Evolutionary conservation across 768 basidiomycete species (phyloP), one percentile per base, ranked within the genome.

Genomic region (Daedaleopsis nitida): DNA sequence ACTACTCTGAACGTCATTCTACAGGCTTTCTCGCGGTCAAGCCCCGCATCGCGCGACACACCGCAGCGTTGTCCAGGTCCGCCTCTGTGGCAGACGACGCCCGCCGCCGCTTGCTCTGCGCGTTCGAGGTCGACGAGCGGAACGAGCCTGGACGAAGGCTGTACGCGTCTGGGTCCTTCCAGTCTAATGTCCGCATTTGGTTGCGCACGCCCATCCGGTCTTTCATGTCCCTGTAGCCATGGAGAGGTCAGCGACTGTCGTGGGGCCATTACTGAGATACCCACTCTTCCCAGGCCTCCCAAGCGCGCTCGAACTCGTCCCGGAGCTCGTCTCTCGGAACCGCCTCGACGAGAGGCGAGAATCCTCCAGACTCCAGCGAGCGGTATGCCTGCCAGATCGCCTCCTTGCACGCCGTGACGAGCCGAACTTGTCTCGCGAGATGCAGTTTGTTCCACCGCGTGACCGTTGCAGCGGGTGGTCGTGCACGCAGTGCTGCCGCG

Each of bases 281-380:
- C 69, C 51, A 91, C 90, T 78, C 81, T 72, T 85, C 80, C 90
- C 90, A 92, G 52, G 85, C 84, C 10, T 72, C 72, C 88, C 89
- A 91, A 52, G 83, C 83, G 1, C 75, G 70, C 38, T 89, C 87
- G 58, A 92, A 92, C 48, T 84, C 81, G 52, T 84, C 85, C 4
- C 84, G 79, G 35, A 68, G 50, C 34, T 62, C 58, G 37, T 57
- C 55, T 54, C 21, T 32, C 27, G 27, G 57, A 45, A 27, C 34
- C n/a, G n/a, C 39, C 59, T 10, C 47, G 52, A 7, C 53, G 55
- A 23, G 19, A 45, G 24, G 19, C 57, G 19, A 64, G 68, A n/a
- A 67, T 69, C 56, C 63, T 65, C 34, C 57, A 64, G 19, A 54
- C 39, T 72, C 74, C 0, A 88, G 70, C 55, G 74, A 76, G 48